These are phyloP conservation scores for Hericium coralloides DNA, from an alignment of 768 basidiomycete species.

Conservation along the genomic window DNA sequence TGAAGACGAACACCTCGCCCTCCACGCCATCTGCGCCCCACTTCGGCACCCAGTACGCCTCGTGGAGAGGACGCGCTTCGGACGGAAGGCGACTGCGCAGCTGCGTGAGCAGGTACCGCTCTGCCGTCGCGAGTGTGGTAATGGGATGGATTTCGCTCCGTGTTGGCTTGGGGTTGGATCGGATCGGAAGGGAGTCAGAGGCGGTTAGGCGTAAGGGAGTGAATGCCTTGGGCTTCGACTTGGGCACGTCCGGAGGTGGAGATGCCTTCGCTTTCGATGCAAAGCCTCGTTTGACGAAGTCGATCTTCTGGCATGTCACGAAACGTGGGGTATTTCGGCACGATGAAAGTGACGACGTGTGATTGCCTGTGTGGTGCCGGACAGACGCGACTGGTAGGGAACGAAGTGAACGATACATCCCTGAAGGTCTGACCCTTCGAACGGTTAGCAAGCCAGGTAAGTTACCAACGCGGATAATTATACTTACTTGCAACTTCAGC, in stretches of 20 bases:
- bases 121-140: conserved; percentile 80
- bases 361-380: too few relatives aligned
- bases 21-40: conserved; percentile 45
- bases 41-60: conserved; percentile 71
- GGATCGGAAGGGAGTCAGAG: conserved; percentile 77
- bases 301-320: too few relatives aligned
- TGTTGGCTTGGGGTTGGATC: conserved; percentile 80
- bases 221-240: conserved; percentile 68
- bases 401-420: too few relatives aligned
- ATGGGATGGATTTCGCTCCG: conserved; percentile 72
- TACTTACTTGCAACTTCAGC: too few relatives aligned
- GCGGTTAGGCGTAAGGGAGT: conserved; percentile 79
- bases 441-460: too few relatives aligned
- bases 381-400: too few relatives aligned
- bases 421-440: too few relatives aligned
- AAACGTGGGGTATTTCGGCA: too few relatives aligned
- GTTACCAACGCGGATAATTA: too few relatives aligned
- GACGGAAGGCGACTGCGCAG: conserved; percentile 47
- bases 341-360: too few relatives aligned
- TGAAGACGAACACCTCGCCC: conserved; percentile 86
- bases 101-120: conserved; percentile 64
- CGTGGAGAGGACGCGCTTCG: conserved; percentile 54
- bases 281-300: neutral
- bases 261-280: neutral
- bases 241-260: neutral